Evolutionary conservation across 2,329 filamentous ascomycete species (phyloP).

Genomic region (Piedraia hortae): DNA sequence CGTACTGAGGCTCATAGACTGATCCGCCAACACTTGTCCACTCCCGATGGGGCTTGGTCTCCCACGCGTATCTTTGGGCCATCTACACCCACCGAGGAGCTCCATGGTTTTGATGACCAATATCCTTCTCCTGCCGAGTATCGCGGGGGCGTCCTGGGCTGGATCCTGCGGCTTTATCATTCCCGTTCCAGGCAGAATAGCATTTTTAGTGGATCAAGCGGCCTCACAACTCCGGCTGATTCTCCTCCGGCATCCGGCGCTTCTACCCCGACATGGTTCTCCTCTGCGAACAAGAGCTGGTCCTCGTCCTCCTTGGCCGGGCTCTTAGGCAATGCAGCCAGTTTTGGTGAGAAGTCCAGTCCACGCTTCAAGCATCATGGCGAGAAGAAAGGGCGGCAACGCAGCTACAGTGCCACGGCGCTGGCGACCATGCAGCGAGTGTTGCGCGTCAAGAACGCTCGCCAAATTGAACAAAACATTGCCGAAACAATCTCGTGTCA

Average conservation of each 20-base stretch:
- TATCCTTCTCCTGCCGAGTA: constrained; percentile 40
- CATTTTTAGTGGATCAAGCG: constrained; percentile 8
- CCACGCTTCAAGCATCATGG: constrained; percentile 15
- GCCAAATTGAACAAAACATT: constrained; percentile 32
- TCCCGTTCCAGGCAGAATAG: constrained; percentile 4
- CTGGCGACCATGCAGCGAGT: constrained; percentile 11
- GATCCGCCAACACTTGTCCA: constrained; percentile 15
- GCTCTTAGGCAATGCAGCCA: constrained; percentile 18
- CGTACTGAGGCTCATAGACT: constrained; percentile 18
- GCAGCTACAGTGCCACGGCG: constrained; percentile 12
- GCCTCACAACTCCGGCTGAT: constrained; percentile 11
- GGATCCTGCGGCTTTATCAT: constrained; percentile 39
- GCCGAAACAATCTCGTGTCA: constrained; percentile 50
- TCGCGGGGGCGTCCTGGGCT: constrained; percentile 44
- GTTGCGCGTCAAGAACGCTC: constrained; percentile 21
- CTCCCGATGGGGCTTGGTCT: constrained; percentile 13
- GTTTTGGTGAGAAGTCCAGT: constrained; percentile 17
- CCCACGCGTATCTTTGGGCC: too few species aligned
- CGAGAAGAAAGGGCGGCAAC: constrained; percentile 13
- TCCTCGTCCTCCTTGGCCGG: constrained; percentile 18
- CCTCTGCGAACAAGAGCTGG: constrained; percentile 9
- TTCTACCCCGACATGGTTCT: constrained; percentile 18
- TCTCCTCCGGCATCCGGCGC: constrained; percentile 18
- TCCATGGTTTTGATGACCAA: constrained; percentile 31
- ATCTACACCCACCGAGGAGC: constrained; percentile 20